Conservation (phyloP, 352 stramenopile species). For the Pythium sukuiense region DNA sequence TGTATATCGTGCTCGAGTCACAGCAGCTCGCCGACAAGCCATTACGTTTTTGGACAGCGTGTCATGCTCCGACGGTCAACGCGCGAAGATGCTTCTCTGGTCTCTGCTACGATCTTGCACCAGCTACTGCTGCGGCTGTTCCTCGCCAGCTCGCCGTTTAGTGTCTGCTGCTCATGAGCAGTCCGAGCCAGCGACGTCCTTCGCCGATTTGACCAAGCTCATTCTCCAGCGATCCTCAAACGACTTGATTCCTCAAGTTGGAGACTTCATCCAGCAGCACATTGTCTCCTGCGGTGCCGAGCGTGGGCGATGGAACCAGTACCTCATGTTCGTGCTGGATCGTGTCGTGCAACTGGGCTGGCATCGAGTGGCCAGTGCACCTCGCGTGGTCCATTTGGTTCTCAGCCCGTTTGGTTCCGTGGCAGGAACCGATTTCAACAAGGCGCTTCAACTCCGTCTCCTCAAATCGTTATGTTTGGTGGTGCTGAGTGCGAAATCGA, state of each 20-base stretch:
- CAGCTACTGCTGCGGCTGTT: constrained; percentile 52
- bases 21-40: neutral
- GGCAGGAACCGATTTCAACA: neutral
- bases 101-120: constrained; percentile 57
- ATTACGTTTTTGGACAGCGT: constrained; percentile 26
- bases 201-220: constrained; percentile 23
- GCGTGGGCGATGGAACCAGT: constrained; percentile 21
- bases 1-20: constrained; percentile 16
- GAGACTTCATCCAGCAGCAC: constrained; percentile 25
- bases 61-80: neutral
- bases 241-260: constrained; percentile 9
- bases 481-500: constrained; percentile 5
- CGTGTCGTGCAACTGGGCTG: constrained; percentile 23
- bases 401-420: constrained; percentile 13
- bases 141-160: neutral
- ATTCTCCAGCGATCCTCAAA: constrained; percentile 13
- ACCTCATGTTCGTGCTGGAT: constrained; percentile 21
- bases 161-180: neutral
- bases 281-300: constrained; percentile 15
- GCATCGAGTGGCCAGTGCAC: constrained; percentile 3
- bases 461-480: constrained; percentile 22
- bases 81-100: constrained; percentile 37
- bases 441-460: constrained; percentile 13
- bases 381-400: constrained; percentile 12
- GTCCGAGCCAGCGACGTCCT: constrained; percentile 3